Evolutionary conservation across 2,329 filamentous ascomycete species (phyloP).

Genomic region (Pseudogymnoascus sp.): DNA sequence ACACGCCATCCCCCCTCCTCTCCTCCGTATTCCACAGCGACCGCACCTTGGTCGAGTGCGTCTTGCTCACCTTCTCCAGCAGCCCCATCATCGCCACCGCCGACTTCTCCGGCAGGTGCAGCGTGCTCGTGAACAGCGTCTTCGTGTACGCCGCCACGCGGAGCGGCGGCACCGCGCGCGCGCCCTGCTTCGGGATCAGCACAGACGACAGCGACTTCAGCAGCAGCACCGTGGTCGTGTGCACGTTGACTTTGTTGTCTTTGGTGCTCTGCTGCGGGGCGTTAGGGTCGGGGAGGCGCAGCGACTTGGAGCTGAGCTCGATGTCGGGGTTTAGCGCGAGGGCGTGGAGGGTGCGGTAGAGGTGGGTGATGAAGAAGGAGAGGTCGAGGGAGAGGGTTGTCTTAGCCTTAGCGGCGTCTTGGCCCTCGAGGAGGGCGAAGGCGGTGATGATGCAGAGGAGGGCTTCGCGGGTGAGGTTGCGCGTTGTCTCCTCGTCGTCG

Average conservation of each 20-base stretch:
- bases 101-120: constrained; percentile 89
- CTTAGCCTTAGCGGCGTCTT: constrained; percentile 81
- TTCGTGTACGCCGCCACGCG: constrained; percentile 90
- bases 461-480: constrained; percentile 76
- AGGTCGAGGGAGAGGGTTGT: constrained; percentile 79
- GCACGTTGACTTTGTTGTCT: constrained; percentile 76
- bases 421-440: constrained; percentile 89
- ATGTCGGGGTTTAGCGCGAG: constrained; percentile 77
- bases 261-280: constrained; percentile 34
- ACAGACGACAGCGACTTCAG: constrained; percentile 77
- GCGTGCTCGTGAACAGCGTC: constrained; percentile 70
- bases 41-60: constrained; percentile 72
- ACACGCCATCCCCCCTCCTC: constrained; percentile 81
- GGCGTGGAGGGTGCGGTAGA: constrained; percentile 77
- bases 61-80: constrained; percentile 68
- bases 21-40: constrained; percentile 95
- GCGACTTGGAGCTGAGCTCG: constrained; percentile 67
- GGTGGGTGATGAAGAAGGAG: constrained; percentile 88
- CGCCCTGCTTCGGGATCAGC: constrained; percentile 66
- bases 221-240: constrained; percentile 88
- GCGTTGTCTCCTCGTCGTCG: constrained; percentile 45
- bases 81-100: constrained; percentile 71
- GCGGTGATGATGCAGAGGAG: constrained; percentile 94
- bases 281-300: constrained; percentile 62
- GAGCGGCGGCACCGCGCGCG: constrained; percentile 68